These are phyloP conservation scores for Saccharomycopsis malanga DNA, from an alignment of 805 yeast genomes.

Conservation along the genomic window DNA sequence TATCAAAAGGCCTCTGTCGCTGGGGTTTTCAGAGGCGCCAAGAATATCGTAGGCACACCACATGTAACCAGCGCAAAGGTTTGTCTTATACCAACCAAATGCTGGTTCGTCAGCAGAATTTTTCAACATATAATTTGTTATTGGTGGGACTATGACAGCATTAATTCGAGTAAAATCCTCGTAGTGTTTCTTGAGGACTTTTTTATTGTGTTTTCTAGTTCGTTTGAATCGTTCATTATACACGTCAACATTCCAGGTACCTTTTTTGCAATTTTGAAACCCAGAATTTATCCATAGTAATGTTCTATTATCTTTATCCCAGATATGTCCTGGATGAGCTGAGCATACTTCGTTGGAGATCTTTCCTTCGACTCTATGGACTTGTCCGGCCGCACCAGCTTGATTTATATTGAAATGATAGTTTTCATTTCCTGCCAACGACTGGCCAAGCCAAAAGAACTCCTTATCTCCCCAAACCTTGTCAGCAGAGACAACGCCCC, in stretches of 20 bases:
- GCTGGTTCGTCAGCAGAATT: constrained; percentile 33
- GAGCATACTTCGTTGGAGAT: constrained; percentile 40
- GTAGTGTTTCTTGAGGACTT: constrained; percentile 20
- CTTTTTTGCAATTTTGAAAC: constrained; percentile 39
- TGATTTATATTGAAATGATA: constrained; percentile 32
- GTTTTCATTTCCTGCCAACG: constrained; percentile 33
- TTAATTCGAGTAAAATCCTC: constrained; percentile 10
- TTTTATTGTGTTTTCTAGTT: constrained; percentile 23
- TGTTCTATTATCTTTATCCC: constrained; percentile 35
- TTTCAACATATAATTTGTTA: constrained; percentile 8
- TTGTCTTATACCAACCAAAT: constrained; percentile 43
- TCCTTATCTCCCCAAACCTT: constrained; percentile 76
- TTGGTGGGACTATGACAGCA: constrained; percentile 19
- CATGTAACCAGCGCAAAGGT: constrained; percentile 40
- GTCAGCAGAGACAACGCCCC: constrained; percentile 33
- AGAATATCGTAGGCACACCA: constrained; percentile 55
- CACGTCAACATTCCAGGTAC: constrained; percentile 25
- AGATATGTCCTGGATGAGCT: constrained; percentile 39
- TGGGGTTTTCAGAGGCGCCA: constrained; percentile 29
- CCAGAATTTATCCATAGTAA: constrained; percentile 60
- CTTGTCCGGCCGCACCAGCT: constrained; percentile 35
- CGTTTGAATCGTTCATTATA: constrained; percentile 9
- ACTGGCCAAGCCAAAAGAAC: constrained; percentile 64
- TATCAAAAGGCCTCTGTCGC: constrained; percentile 24
- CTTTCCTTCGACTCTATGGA: constrained; percentile 22